phyloP scores from a whole-genome alignment of 2,329 filamentous ascomycete genomes.

The Colletotrichum filicis region DNA sequence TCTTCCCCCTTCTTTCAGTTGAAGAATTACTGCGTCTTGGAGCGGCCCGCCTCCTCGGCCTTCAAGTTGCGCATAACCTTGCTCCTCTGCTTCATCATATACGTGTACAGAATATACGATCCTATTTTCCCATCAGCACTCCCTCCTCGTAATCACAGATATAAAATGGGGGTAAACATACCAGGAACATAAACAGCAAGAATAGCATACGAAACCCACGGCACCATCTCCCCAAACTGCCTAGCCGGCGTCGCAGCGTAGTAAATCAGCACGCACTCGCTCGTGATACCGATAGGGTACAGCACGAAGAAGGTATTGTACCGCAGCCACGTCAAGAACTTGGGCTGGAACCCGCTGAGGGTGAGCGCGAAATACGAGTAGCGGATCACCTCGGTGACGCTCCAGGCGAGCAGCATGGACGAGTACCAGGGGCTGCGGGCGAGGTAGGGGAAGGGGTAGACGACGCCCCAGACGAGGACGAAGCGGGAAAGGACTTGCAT shows the following conservation, averaged over 20 bases:
- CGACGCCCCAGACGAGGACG: conserved; percentile 88
- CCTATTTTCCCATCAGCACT: conserved; percentile 51
- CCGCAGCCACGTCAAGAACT: conserved; percentile 79
- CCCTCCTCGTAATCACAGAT: no score
- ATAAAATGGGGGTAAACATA: conserved; percentile 52
- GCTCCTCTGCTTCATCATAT: conserved; percentile 92
- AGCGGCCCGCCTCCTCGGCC: conserved; percentile 45
- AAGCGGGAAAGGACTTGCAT: conserved; percentile 93
- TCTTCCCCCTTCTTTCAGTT: not conserved
- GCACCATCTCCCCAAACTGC: conserved; percentile 58
- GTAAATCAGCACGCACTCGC: conserved; percentile 86
- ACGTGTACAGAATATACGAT: conserved; percentile 86
- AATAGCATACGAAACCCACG: conserved; percentile 71
- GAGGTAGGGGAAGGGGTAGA: conserved; percentile 77
- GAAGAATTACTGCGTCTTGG: conserved; percentile 22
- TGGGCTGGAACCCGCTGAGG: conserved; percentile 71
- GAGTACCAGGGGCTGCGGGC: conserved; percentile 73
- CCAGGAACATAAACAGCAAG: conserved; percentile 84
- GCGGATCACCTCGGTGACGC: conserved; percentile 88
- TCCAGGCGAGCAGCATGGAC: conserved; percentile 88
- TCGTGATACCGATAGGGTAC: conserved; percentile 91
- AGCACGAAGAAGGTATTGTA: conserved; percentile 95
- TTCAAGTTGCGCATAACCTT: conserved; percentile 79
- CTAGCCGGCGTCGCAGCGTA: conserved; percentile 71
- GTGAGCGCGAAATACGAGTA: conserved; percentile 91